phyloP scores from a whole-genome alignment of 73 alveolate species.

The Urostyla sp. region DNA sequence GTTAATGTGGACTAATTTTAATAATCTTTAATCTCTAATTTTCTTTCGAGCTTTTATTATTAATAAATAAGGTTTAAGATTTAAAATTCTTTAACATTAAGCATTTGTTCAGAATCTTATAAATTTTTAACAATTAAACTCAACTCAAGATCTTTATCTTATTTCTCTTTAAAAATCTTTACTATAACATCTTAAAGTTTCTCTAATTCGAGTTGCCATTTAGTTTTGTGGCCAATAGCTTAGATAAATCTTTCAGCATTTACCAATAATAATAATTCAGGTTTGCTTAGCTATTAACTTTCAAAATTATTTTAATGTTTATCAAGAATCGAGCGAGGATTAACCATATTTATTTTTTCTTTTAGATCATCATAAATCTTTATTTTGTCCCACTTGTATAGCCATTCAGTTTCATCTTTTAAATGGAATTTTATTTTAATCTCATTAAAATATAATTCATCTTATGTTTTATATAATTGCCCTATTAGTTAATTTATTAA shows the following conservation, averaged over 20 bases:
- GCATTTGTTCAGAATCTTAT: too few relatives aligned
- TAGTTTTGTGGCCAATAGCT: conserved; percentile 37
- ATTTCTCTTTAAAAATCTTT: too few relatives aligned
- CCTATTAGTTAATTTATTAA: conserved; percentile 14
- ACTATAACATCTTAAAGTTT: conserved; percentile 25
- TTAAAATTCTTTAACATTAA: too few relatives aligned
- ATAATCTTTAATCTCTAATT: too few relatives aligned
- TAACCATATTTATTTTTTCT: background rate
- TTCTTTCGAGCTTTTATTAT: too few relatives aligned
- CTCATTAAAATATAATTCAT: conserved; percentile 24
- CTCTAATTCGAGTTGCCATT: conserved; percentile 31
- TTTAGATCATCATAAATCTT: conserved; percentile 9
- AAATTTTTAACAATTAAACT: too few relatives aligned
- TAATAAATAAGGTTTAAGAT: too few relatives aligned
- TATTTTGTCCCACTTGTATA: conserved; percentile 41
- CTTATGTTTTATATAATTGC: conserved; percentile 18
- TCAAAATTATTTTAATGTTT: background rate
- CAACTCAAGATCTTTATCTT: too few relatives aligned
- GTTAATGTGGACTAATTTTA: too few relatives aligned
- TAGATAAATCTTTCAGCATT: conserved; percentile 48
- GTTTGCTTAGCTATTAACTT: conserved; percentile 1
- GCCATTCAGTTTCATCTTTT: conserved; percentile 8
- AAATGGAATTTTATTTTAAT: conserved; percentile 10
- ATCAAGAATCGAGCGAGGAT: conserved; percentile 21
- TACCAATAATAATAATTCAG: background rate